Percentiles rank a stretch among this genome's conserved stretches.
phyloP scores from a whole-genome alignment of 768 basidiomycete species.

The Tremella mesenterica region DNA sequence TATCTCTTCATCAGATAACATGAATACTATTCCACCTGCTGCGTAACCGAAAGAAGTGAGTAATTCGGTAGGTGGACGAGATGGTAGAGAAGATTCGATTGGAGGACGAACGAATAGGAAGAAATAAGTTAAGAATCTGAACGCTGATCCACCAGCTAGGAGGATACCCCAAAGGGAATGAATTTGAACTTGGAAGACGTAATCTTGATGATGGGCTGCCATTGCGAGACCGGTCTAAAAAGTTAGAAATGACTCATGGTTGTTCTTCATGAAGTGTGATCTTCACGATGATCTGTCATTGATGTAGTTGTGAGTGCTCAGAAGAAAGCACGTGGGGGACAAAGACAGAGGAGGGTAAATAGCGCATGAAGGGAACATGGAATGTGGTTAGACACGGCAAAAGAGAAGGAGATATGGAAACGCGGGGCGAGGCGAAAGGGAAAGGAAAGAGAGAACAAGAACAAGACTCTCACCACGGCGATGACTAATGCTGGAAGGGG shows the following conservation, averaged over 20 bases:
- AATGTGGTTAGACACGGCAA: too few species aligned
- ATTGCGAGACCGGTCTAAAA: conserved; percentile 84
- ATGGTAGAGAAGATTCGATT: conserved; percentile 65
- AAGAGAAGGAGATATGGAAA: too few species aligned
- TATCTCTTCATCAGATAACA: conserved; percentile 80
- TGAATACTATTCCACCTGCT: conserved; percentile 80
- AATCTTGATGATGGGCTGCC: conserved; percentile 82
- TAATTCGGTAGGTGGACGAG: conserved; percentile 86
- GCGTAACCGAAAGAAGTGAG: conserved; percentile 78
- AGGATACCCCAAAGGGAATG: conserved; percentile 86
- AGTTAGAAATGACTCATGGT: not conserved
- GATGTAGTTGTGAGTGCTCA: too few species aligned
- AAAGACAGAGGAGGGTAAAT: too few species aligned
- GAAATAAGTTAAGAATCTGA: conserved; percentile 84
- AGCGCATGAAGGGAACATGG: too few species aligned
- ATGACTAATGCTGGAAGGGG: conserved; percentile 88
- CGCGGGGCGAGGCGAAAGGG: too few species aligned
- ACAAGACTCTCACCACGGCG: conserved; percentile 51
- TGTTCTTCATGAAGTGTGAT: not conserved
- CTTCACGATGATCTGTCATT: not conserved
- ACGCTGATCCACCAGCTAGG: conserved; percentile 64
- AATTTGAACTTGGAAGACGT: conserved; percentile 89
- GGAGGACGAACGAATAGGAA: conserved; percentile 86
- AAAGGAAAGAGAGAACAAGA: too few species aligned
- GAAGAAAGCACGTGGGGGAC: too few species aligned